These are phyloP conservation scores for Thalia dealbata DNA, from an alignment of 176 grass and related monocot genomes.

Conservation along the genomic window DNA sequence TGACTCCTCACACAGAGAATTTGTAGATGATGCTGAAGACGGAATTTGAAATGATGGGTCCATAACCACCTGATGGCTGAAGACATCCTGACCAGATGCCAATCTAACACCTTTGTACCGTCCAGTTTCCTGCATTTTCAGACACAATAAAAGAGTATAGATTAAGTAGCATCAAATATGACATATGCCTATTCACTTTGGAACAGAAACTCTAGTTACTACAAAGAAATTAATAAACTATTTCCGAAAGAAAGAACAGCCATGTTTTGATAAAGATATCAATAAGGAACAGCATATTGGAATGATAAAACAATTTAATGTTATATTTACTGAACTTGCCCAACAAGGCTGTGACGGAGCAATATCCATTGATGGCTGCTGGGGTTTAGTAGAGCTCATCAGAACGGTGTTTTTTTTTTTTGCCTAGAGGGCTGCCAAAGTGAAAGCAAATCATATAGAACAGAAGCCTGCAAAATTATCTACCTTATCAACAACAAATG, in stretches of 20 bases:
- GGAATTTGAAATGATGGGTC: conserved; percentile 63
- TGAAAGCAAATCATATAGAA: neutral
- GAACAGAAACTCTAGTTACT: neutral
- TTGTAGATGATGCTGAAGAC: conserved; percentile 30
- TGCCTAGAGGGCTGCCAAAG: neutral
- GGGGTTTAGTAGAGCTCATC: too few relatives aligned
- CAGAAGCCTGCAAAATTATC: neutral
- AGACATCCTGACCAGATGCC: conserved; percentile 84
- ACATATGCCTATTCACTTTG: neutral
- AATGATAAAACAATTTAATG: neutral
- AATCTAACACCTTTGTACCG: conserved; percentile 59
- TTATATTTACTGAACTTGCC: neutral
- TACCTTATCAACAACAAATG: conserved; percentile 73
- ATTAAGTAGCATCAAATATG: neutral
- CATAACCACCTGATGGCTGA: conserved; percentile 62
- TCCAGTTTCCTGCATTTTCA: conserved; percentile 46
- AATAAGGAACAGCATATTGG: neutral
- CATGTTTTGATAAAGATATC: neutral
- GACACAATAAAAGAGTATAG: conserved; percentile 5
- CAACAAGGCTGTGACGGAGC: neutral
- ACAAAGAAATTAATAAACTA: neutral
- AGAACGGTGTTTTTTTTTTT: neutral
- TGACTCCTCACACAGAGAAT: conserved; percentile 8
- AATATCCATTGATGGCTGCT: too few relatives aligned
- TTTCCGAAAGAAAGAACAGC: neutral